These are phyloP conservation scores for Cordyceps javanica DNA, from an alignment of 2,329 filamentous ascomycete species.

Conservation along the genomic window DNA sequence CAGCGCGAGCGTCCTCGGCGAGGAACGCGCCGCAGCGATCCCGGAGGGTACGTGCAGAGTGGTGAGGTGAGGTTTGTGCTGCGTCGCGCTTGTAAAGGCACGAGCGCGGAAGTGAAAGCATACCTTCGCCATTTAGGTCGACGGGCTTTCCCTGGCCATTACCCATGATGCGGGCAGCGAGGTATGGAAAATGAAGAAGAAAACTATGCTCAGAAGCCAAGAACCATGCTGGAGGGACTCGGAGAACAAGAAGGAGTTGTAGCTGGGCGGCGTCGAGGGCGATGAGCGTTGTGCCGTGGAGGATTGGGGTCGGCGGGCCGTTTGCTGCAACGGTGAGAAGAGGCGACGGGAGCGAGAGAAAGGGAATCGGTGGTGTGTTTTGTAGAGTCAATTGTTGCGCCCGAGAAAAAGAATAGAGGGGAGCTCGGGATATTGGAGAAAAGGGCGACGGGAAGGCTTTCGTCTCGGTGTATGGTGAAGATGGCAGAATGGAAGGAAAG, in stretches of 20 bases:
- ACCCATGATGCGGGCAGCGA: constrained; percentile 56
- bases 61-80: not conserved
- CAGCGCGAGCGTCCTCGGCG: not conserved
- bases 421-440: not conserved
- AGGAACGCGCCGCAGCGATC: not conserved
- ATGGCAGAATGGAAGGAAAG: not conserved
- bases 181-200: not conserved
- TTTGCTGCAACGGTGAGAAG: constrained; percentile 1
- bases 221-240: constrained; percentile 1
- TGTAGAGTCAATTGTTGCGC: constrained; percentile 1
- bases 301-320: not conserved
- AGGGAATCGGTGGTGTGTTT: not conserved
- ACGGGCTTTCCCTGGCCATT: constrained; percentile 93
- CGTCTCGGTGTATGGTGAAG: not conserved
- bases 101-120: constrained; percentile 14
- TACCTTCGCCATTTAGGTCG: constrained; percentile 89
- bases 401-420: too few species aligned
- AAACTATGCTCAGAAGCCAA: not conserved
- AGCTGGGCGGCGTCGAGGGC: not conserved
- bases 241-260: not conserved
- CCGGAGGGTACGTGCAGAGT: not conserved
- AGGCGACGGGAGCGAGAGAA: not conserved
- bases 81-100: not conserved
- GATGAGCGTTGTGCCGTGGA: not conserved
- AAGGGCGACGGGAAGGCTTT: not conserved